Base-by-base conservation (phyloP, 2,329 filamentous ascomycete genomes). In the Beauveria scarabaeidicola region DNA sequence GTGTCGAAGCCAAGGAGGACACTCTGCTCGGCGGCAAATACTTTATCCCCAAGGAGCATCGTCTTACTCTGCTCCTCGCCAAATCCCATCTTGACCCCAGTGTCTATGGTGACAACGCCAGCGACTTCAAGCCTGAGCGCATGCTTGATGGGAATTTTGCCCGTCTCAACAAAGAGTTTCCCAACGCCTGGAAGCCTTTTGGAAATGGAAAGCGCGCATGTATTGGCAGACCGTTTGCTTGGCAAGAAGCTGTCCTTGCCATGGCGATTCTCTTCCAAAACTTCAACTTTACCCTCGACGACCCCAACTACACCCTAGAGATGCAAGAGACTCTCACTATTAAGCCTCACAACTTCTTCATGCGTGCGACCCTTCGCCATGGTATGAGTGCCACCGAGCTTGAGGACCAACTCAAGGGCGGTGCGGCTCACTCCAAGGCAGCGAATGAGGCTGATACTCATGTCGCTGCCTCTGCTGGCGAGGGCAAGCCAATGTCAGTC, bases 181-280 rank as follows among this genome's bases (percentile, higher is more conserved):
- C 78, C 15, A 83, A 82, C 58, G 78, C 79, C 36, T 88, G 83
- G 85, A 88, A 89, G 72, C 87, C 89, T 3, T 92, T 91, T 65
- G 89, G 89, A 1, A 88, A 88, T 61, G 88, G 88, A 1, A 77
- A 81, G 63, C 76, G 89, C 57, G 85, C 77, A 1, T 92, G 88
- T 65, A 91, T 91, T 62, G 89, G 89, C 4, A 76, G 87, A 1
- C 78, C 83, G 0, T 91, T 91, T 68, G 87, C 88, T 1, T 88
- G 85, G 85, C 88, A 92, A 67, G 89, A 92, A 71, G 78, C 81
- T 2, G 68, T 87, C 5, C 72, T 90, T 1, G 78, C 80, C 9
- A 75, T 85, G 64, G 82, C 84, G 0, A 78, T 88, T 65, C 68
- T 90, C 13, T 75, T 91, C 60, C 87, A 90, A 66, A 88, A 86